Base-by-base conservation (phyloP, 163 green algal species). In the Smithsoniella earleae region DNA sequence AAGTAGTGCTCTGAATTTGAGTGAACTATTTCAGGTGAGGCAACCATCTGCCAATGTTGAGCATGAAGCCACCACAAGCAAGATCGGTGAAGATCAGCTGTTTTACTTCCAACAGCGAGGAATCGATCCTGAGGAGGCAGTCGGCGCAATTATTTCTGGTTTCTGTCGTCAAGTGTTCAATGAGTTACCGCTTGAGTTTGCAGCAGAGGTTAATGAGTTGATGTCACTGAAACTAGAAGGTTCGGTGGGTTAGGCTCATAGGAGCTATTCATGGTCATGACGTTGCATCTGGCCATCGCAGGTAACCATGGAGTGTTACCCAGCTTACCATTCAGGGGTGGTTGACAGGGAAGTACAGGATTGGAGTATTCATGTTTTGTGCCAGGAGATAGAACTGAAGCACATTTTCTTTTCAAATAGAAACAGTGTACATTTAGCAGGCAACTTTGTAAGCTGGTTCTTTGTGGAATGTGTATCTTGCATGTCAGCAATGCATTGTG, bases 91-190 rank as follows among this genome's bases (percentile, higher is more conserved):
- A 82, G 95, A 99, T 78, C 95, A 99, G 87, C 85, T 99, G 27
- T 99, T 99, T 73, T 99, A 99, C 85, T 98, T 98, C 82, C 91
- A 97, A 83, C 91, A 97, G 84, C 81, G 95, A 2, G 95, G 95
- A 49, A 89, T 99, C 31, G 84, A 88, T 30, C 46, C 83, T 1
- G 95, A 98, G 80, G 84, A 95, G 28, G 95, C 95, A 0, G 95
- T 99, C 38, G 93, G 85, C 18, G 92, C 94, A 77, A 98, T 99
- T 85, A 98, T 99, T 78, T 85, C 69, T 16, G 90, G 90, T 28
- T 96, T 96, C 62, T 96, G 89, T 79, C 46, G 82, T 2, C 83
- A 92, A 77, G 94, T 99, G 10, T 99, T 99, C 84, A 96, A 98
- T 73, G 94, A 99, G 85, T 84, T 99, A 72, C 95, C 95, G 0